These are phyloP conservation scores for Macrophomina phaseolina DNA, from an alignment of 2,329 filamentous ascomycete species.

Conservation along the genomic window DNA sequence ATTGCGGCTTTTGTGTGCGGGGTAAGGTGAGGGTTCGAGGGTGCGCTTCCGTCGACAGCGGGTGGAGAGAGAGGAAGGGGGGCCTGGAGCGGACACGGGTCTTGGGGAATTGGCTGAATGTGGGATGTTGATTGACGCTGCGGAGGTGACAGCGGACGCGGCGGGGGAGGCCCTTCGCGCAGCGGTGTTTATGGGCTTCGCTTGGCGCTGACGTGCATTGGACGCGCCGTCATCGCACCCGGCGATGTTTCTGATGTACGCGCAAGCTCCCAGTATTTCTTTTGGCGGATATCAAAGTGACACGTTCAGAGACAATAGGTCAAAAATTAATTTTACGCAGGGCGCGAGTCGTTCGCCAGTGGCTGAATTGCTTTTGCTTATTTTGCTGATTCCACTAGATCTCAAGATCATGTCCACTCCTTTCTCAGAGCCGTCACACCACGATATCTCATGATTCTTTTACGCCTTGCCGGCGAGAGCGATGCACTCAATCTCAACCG, in stretches of 20 bases:
- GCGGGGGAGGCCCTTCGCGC: conserved; percentile 4
- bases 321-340: background rate
- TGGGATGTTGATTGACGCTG: background rate
- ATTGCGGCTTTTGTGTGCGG: background rate
- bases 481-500: conserved; percentile 90
- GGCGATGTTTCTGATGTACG: background rate
- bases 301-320: too few relatives aligned
- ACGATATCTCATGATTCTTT: background rate
- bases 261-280: background rate
- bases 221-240: conserved; percentile 1
- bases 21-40: too few relatives aligned
- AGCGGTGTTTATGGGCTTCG: conserved; percentile 17
- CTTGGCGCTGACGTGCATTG: conserved; percentile 10
- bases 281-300: background rate
- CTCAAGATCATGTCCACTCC: background rate
- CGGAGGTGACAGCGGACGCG: conserved; percentile 6
- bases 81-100: background rate
- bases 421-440: background rate
- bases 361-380: conserved; percentile 4
- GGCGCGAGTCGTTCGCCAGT: background rate
- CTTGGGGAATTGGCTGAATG: background rate
- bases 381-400: background rate
- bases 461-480: conserved; percentile 55
- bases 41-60: background rate
- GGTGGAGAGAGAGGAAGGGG: background rate